phyloP scores from a whole-genome alignment of 345 rosid species.

The Eutrema heterophyllum region DNA sequence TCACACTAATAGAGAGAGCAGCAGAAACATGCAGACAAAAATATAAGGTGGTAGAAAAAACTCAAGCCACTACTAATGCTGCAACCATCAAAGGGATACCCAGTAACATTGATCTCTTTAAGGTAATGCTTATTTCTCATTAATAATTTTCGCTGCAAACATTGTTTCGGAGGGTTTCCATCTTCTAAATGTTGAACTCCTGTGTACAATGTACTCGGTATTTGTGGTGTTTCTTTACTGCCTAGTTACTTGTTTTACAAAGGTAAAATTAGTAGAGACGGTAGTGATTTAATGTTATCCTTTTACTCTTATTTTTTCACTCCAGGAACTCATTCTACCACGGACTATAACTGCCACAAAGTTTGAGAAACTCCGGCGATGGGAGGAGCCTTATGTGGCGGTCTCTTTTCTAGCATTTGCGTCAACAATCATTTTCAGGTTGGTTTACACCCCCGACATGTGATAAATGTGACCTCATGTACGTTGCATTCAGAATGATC shows the following conservation, averaged over 20 bases:
- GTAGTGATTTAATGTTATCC: background rate
- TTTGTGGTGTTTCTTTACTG: background rate
- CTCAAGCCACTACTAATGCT: no score
- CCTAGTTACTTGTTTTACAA: background rate
- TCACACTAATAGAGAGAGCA: no score
- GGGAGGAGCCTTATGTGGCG: slow-evolving; percentile 89
- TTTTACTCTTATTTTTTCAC: background rate
- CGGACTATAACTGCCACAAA: slow-evolving; percentile 46
- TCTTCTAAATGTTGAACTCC: background rate
- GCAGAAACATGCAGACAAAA: no score
- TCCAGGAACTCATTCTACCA: slow-evolving; percentile 81
- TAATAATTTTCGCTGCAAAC: background rate
- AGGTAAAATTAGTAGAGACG: background rate
- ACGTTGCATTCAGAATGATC: slow-evolving; percentile 3
- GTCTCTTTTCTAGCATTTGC: slow-evolving; percentile 63
- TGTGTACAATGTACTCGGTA: background rate
- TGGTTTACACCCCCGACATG: slow-evolving; percentile 17
- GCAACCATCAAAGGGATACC: slow-evolving; percentile 82
- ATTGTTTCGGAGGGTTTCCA: background rate
- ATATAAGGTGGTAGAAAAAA: no score
- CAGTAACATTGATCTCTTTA: slow-evolving; percentile 88
- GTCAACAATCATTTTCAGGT: slow-evolving; percentile 76
- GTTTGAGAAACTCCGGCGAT: slow-evolving; percentile 60
- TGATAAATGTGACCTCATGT: background rate
- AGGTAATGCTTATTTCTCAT: slow-evolving; percentile 39